These are phyloP conservation scores for Logfia minima DNA, from an alignment of 129 eudicot species.

Conservation along the genomic window DNA sequence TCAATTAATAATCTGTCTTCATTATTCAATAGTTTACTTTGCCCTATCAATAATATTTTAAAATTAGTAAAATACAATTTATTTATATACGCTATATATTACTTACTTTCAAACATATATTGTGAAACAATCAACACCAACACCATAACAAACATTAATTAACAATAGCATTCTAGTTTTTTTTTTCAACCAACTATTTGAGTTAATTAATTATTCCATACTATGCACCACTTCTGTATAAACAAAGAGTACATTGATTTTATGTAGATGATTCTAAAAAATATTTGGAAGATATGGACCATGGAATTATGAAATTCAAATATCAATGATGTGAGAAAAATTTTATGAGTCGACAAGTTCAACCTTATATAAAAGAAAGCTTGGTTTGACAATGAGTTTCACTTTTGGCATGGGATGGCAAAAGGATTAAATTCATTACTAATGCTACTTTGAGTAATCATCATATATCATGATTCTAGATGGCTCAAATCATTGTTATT, in stretches of 20 bases:
- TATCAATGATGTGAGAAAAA: neutral
- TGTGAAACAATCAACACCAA: no score
- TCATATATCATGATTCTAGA: conserved; percentile 15
- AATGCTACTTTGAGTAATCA: conserved; percentile 27
- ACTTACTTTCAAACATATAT: no score
- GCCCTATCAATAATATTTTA: no score
- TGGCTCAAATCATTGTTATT: conserved; percentile 18
- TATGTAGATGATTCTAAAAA: neutral
- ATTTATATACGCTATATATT: no score
- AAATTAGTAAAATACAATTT: no score
- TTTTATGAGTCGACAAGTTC: neutral
- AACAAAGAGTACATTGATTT: neutral
- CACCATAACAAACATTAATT: no score
- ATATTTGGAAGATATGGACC: neutral
- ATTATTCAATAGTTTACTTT: no score
- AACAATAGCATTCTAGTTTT: no score
- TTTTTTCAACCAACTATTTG: no score
- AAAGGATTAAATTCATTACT: neutral
- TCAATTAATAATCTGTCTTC: no score
- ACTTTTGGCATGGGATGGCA: conserved; percentile 27
- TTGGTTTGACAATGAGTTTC: conserved; percentile 14
- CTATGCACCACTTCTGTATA: no score
- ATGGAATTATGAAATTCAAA: conserved; percentile 7
- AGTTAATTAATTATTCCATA: no score
- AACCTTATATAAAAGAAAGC: conserved; percentile 4